Percentiles rank a stretch among this genome's conserved stretches.
Evolutionary conservation across 192 early-diverging fungal genomes (phyloP).

Genomic region (Linnemannia hyalina): DNA sequence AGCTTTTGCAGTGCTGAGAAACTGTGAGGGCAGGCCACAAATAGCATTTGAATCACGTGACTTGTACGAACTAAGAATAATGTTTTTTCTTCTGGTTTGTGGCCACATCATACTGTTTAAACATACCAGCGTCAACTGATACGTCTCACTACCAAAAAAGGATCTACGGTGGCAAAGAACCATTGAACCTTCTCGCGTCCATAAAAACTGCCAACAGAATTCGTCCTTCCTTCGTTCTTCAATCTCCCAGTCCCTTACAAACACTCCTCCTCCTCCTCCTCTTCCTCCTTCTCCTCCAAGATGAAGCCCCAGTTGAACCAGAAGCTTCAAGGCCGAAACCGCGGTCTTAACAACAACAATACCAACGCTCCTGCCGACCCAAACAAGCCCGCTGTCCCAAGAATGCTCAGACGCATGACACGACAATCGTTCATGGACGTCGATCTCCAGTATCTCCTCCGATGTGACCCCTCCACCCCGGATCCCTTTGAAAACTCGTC

Average conservation of each 20-base stretch:
- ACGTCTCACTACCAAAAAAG: neutral
- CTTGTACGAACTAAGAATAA: too few relatives aligned
- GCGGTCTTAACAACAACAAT: neutral
- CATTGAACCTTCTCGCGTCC: neutral
- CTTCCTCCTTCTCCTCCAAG: too few relatives aligned
- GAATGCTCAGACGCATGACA: slow-evolving; percentile 43
- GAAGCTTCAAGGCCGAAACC: slow-evolving; percentile 38
- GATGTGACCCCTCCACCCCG: slow-evolving; percentile 36
- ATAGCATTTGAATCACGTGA: too few relatives aligned
- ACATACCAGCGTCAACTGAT: neutral
- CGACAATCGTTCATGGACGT: slow-evolving; percentile 55
- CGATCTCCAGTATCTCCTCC: slow-evolving; percentile 48
- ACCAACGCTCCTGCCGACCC: neutral
- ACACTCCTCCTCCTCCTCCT: neutral
- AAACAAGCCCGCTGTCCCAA: slow-evolving; percentile 17
- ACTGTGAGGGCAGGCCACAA: neutral
- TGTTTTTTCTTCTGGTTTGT: too few relatives aligned
- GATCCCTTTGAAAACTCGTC: slow-evolving; percentile 50
- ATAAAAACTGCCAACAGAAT: neutral
- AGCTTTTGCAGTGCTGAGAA: slow-evolving; percentile 34
- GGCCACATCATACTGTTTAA: neutral
- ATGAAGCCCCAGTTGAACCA: slow-evolving; percentile 49
- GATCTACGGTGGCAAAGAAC: neutral
- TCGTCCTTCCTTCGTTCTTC: too few relatives aligned
- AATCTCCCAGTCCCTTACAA: neutral